Evolutionary conservation across 805 yeast genomes (phyloP), one percentile per base, ranked within the genome.

Genomic region (Komagataella ulmi): DNA sequence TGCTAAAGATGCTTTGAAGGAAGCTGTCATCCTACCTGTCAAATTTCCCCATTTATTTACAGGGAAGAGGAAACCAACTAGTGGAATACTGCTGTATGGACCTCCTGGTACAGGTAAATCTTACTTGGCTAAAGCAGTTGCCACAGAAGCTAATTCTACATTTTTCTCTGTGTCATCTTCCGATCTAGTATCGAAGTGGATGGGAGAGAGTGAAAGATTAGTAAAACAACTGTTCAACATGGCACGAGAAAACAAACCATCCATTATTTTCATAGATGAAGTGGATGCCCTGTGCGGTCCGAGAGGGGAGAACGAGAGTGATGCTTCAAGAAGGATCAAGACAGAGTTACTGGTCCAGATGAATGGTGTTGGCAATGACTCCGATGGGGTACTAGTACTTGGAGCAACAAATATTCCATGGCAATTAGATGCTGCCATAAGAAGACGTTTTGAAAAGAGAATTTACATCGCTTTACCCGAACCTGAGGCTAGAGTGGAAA

Each of bases 41-140:
- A 86, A 85, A 65, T 91, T 93, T 65, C 99, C 99, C 1, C 98
- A 93, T 59, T 70, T 93, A 54, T 93, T 93, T 69, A 88, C 85
- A 7, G 99, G 99, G 1, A 91, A 88, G 64, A 77, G 99, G 56
- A 87, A 88, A 62, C 99, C 99, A 1, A 82, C 91, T 2, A 74
- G 87, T 5, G 99, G 99, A 47, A 91, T 93, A 48, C 67, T 93
- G 49, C 70, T 93, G 19, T 87, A 86, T 61, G 95, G 95, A 0
- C 95, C 95, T 18, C 99, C 99, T 2, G 99, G 99, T 61, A 93
- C 99, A 0, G 99, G 99, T 74, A 93, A 93, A 63, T 91, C 98
- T 1, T 93, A 83, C 62, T 71, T 93, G 54, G 99, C 99, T 8
- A 93, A 93, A 65, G 99, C 99, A 0, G 98, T 93, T 7, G 99